These are phyloP conservation scores for Fusarium tanahbumbuense DNA, from an alignment of 2,329 filamentous ascomycete genomes.

Conservation along the genomic window DNA sequence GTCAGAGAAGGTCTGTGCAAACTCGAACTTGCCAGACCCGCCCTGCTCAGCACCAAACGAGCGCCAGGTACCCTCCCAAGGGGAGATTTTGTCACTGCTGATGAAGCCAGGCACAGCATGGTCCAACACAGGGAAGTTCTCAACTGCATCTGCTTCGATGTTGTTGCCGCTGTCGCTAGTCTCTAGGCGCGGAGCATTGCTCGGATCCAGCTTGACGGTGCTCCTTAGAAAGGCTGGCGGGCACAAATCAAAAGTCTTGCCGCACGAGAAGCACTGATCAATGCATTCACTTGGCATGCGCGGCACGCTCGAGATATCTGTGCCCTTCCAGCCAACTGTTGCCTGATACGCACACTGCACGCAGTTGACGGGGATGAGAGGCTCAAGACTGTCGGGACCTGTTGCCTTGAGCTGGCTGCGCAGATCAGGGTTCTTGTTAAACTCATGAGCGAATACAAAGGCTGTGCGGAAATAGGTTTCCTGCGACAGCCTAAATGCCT, in stretches of 20 bases:
- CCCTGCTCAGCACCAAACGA: constrained; percentile 4
- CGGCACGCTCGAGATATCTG: not conserved
- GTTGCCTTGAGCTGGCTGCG: not conserved
- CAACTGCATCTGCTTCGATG: not conserved
- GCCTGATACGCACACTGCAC: not conserved
- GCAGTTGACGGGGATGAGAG: not conserved
- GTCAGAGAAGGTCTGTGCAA: not conserved
- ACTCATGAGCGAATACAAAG: constrained; percentile 1
- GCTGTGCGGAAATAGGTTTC: constrained; percentile 3
- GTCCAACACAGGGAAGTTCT: not conserved
- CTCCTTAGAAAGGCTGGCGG: not conserved
- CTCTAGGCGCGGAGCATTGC: not conserved
- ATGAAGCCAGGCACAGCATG: not conserved
- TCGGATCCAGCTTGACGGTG: not conserved
- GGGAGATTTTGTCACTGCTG: not conserved
- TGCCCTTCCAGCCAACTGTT: not conserved
- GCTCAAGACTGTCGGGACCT: not conserved
- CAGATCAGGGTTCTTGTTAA: not conserved
- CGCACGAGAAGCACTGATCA: constrained; percentile 1
- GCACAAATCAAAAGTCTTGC: not conserved
- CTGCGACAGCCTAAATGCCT: not conserved
- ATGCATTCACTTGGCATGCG: not conserved
- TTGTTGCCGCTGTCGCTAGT: not conserved
- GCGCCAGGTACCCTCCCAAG: constrained; percentile 7
- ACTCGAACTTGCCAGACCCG: constrained; percentile 8